Percentiles rank a stretch among this genome's conserved stretches.
Conservation (phyloP, 169 alveolate species). For the Cryptosporidium sp. region DNA sequence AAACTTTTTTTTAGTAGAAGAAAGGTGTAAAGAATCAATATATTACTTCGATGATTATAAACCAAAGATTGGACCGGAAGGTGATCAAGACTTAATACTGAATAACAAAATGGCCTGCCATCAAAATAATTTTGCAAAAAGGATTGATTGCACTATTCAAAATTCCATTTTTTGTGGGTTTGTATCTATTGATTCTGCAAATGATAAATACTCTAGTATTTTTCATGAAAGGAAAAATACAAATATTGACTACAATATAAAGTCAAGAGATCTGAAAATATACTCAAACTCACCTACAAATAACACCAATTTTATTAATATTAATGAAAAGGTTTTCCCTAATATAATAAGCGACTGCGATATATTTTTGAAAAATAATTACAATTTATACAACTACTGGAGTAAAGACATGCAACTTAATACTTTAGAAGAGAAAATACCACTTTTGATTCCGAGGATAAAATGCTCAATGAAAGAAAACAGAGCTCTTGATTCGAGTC, state of each 20-base stretch:
- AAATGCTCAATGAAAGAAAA: conserved; percentile 29
- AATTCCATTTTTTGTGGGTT: conserved; percentile 69
- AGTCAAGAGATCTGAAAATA: background rate
- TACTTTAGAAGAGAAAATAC: conserved; percentile 12
- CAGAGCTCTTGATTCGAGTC: background rate
- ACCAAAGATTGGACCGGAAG: background rate
- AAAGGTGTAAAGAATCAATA: conserved; percentile 27
- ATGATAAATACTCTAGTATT: background rate
- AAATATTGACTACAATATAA: background rate
- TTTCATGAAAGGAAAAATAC: background rate
- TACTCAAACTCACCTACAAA: background rate
- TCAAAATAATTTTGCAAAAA: background rate
- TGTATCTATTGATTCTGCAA: conserved; percentile 11
- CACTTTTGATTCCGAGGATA: conserved; percentile 57
- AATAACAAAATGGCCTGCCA: background rate
- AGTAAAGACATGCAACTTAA: background rate
- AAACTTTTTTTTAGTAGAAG: conserved; percentile 18
- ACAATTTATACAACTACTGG: background rate
- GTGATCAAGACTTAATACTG: background rate
- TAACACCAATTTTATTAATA: background rate
- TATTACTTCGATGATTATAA: conserved; percentile 34
- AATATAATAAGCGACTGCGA: conserved; percentile 59
- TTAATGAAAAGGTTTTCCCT: background rate
- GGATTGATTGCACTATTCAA: background rate
- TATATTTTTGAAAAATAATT: conserved; percentile 17